These are phyloP conservation scores for Rhypophila decipiens DNA, from an alignment of 495 filamentous ascomycete genomes.

Conservation along the genomic window DNA sequence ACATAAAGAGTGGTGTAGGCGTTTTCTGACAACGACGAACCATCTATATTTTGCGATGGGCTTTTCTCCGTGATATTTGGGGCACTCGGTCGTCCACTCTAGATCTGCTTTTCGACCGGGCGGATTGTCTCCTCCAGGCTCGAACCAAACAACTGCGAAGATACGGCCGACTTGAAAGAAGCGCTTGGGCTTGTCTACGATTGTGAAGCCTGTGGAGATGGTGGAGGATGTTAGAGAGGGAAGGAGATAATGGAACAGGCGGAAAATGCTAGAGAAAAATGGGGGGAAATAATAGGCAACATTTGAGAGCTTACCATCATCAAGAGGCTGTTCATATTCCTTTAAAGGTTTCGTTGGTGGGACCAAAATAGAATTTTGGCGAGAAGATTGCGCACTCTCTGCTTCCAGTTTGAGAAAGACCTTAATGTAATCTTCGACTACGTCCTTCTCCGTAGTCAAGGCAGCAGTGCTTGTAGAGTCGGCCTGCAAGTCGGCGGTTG, in stretches of 20 bases:
- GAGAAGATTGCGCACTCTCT: neutral
- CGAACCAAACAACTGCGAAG: constrained; percentile 30
- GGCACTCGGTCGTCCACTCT: constrained; percentile 12
- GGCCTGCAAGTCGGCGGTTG: neutral
- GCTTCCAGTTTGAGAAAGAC: neutral
- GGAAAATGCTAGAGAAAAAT: too few relatives aligned
- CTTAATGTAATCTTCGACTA: neutral
- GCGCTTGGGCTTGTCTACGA: constrained; percentile 28
- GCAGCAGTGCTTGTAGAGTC: neutral
- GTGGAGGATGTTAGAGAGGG: too few relatives aligned
- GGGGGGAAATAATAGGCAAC: too few relatives aligned
- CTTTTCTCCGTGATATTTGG: constrained; percentile 11
- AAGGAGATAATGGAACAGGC: neutral
- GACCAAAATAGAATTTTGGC: neutral
- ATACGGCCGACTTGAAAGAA: constrained; percentile 34
- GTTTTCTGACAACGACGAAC: constrained; percentile 27
- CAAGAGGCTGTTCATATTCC: neutral
- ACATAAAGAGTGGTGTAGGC: constrained; percentile 25
- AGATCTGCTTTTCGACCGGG: constrained; percentile 5
- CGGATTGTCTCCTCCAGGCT: constrained; percentile 10
- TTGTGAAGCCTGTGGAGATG: constrained; percentile 10
- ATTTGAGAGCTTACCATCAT: neutral
- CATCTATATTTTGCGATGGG: constrained; percentile 23
- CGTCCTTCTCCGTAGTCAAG: neutral
- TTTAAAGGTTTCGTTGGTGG: neutral